Evolutionary conservation across 2,329 filamentous ascomycete species (phyloP), one percentile per base, ranked within the genome.

Genomic region (Ophiosphaerella korrae): DNA sequence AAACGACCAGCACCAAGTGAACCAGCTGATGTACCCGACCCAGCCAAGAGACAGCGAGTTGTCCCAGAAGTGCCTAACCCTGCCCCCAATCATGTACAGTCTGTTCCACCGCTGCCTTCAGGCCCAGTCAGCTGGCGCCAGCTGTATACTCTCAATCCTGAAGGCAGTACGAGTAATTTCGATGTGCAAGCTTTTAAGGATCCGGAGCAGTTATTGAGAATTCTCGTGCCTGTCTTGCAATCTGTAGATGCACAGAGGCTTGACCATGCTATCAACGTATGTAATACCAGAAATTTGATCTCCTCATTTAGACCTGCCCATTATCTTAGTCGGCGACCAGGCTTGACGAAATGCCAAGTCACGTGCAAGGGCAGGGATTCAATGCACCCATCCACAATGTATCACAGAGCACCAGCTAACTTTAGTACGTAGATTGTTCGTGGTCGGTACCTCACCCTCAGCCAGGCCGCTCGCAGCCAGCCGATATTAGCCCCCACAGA

Each of bases 131-230:
- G 85, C 55, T 83, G 90, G 58, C 89, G 89, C 5, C 89, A 96
- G 54, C 79, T 99, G 3, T 99, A 92, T 70, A 95, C 92, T 0
- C 80, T 99, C 40, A 93, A 91, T 5, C 81, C 82, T 41, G 91
- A 94, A 67, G 79, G 83, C 42, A 88, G 84, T 7, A 79, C 95
- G 18, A 88, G 86, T 55, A 83, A 82, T 4, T 97, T 97, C 67
- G 90, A 97, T 70, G 91, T 93, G 32, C 87, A 89, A 42, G 83
- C 87, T 53, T 82, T 99, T 36, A 89, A 92, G 2, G 68, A 72
- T 77, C 69, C 85, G 9, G 84, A 90, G 18, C 76, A 96, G 50
- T 84, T 95, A 3, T 83, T 90, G 13, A 89, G 87, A 64, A 92
- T 99, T 43, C 84, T 89, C n/a, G 84, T 94, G 35, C 88, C 87